These are phyloP conservation scores for Monilinia laxa DNA, from an alignment of 2,329 filamentous ascomycete species.

Conservation along the genomic window DNA sequence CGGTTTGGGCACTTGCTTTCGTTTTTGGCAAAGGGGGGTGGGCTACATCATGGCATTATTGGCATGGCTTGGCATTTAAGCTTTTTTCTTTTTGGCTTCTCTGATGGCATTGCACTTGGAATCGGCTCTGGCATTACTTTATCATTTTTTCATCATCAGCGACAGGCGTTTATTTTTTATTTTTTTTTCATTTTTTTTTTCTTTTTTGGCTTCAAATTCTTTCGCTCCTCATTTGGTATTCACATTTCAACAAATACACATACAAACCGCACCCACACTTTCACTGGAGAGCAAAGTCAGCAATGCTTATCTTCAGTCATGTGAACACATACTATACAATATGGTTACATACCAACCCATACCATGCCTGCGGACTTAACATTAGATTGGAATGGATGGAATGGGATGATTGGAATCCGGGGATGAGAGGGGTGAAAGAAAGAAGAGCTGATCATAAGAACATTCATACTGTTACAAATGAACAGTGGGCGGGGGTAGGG, in stretches of 20 bases:
- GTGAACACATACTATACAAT: background rate
- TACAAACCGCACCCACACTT: constrained; percentile 1
- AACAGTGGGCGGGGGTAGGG: background rate
- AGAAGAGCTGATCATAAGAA: background rate
- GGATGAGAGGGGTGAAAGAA: background rate
- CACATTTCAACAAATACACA: constrained; percentile 8
- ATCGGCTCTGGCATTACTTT: constrained; percentile 19
- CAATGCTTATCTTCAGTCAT: background rate
- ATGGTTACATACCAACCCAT: constrained; percentile 12
- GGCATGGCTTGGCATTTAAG: constrained; percentile 22
- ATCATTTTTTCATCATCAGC: constrained; percentile 17
- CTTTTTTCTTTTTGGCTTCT: constrained; percentile 17
- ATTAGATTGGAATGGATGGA: constrained; percentile 10
- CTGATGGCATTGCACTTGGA: constrained; percentile 21
- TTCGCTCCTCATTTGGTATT: constrained; percentile 16
- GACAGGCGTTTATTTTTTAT: constrained; percentile 21
- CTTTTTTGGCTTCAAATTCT: constrained; percentile 18
- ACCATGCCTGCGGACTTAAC: constrained; percentile 4
- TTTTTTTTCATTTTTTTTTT: too few species aligned
- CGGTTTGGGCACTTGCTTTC: constrained; percentile 19
- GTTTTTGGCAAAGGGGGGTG: constrained; percentile 18
- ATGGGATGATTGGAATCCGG: constrained; percentile 6
- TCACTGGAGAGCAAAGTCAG: constrained; percentile 2
- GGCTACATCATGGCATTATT: constrained; percentile 21
- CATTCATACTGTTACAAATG: background rate